Base-by-base conservation (phyloP, 2,329 filamentous ascomycete species). In the Arachnomyces sp. region DNA sequence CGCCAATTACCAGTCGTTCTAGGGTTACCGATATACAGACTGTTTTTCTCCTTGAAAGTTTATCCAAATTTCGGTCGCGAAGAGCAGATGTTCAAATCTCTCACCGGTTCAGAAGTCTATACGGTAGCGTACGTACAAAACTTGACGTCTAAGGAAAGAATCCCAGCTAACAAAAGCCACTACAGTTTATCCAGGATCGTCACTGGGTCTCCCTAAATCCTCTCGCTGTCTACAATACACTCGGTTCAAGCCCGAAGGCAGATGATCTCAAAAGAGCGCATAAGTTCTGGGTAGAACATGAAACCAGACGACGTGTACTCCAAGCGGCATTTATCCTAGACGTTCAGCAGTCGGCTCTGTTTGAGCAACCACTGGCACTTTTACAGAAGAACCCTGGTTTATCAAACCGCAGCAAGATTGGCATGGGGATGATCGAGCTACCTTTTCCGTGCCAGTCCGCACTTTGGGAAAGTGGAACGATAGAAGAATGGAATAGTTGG, bases 271-370 rank as follows among this genome's bases (percentile, higher is more conserved):
- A 45, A 34, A 49, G 48, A 36, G 57, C 58, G 4, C 52, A 59
- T 36, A 56, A 55, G 28, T 58, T 59, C 42, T 63, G 58, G 59
- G 44, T 59, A 16, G 57, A 61, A 38, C 55, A 60, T 35, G 58
- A 63, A 45, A 54, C 57, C 1, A 48, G 59, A 21, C 45, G 59
- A 36, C 47, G 59, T 13, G 55, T 63, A 16, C 51, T 62, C 25
- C 58, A 61, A 39, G 57, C 59, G 7, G 52, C 52, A 12, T 58
- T 55, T 17, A 53, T 62, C 11, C 48, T 63, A 16, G 59, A 63
- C 40, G 50, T 53, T 15, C 53, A 60, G 33, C 57, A 61, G 29
- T 53, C 51, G 13, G 46, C 42, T 11, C 38, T 63, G 2, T 61
- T 62, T 42, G 56, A 55, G 36, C 55, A 61, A 35, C 54, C 52